These are phyloP conservation scores for Irpex rosettiformis DNA, from an alignment of 1,284 basidiomycete genomes.

Conservation along the genomic window DNA sequence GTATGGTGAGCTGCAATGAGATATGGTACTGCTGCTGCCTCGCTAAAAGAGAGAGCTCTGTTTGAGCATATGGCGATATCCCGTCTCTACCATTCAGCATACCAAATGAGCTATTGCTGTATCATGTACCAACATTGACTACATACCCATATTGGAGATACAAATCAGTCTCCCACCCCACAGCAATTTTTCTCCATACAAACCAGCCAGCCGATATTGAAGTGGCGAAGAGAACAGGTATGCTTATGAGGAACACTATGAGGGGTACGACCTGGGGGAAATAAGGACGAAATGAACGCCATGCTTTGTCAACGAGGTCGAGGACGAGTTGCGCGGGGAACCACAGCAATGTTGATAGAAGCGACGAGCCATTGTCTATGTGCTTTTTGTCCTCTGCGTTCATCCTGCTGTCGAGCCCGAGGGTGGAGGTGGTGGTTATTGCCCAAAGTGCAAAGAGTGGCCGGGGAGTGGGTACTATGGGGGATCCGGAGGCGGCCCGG, in stretches of 20 bases:
- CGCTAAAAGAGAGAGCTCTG: constrained; percentile 46
- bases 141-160: constrained; percentile 75
- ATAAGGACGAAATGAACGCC: constrained; percentile 38
- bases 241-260: constrained; percentile 51
- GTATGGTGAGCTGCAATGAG: constrained; percentile 61
- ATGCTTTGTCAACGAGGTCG: not conserved
- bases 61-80: constrained; percentile 54
- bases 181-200: constrained; percentile 68
- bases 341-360: not conserved
- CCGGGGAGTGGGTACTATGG: too few relatives aligned
- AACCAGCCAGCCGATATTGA: constrained; percentile 64
- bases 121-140: not conserved
- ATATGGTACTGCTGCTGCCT: constrained; percentile 68
- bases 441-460: too few relatives aligned
- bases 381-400: not conserved
- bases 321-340: not conserved
- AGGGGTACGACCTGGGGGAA: constrained; percentile 59
- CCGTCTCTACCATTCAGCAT: constrained; percentile 47
- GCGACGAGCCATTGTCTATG: not conserved
- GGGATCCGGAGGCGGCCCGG: too few relatives aligned
- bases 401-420: not conserved
- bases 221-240: constrained; percentile 57
- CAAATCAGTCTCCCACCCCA: constrained; percentile 61
- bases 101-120: not conserved
- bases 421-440: too few relatives aligned